These are phyloP conservation scores for Fragilaria crotonensis DNA, from an alignment of 108 stramenopile species.

Conservation along the genomic window DNA sequence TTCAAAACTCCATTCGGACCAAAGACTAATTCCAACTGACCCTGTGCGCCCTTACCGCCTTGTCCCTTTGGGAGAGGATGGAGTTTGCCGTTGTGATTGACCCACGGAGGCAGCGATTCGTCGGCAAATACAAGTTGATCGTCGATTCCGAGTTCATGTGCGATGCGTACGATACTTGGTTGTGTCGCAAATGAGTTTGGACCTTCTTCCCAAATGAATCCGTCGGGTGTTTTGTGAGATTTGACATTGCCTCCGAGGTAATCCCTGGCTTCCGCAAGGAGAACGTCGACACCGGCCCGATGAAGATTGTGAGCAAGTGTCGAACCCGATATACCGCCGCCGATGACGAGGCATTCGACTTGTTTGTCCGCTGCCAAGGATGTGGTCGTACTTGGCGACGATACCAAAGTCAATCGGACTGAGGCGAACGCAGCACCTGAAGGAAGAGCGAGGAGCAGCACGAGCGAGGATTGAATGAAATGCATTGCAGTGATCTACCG, in stretches of 20 bases:
- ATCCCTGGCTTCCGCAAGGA: constrained; percentile 77
- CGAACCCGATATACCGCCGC: constrained; percentile 88
- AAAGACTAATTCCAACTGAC: constrained; percentile 77
- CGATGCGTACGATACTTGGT: constrained; percentile 80
- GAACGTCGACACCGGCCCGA: constrained; percentile 28
- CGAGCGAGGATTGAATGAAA: too few relatives aligned
- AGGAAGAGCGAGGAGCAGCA: too few relatives aligned
- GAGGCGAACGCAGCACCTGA: too few relatives aligned
- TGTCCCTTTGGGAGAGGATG: constrained; percentile 89
- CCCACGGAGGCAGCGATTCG: constrained; percentile 78
- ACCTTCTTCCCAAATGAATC: constrained; percentile 94
- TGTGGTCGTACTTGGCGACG: too few relatives aligned
- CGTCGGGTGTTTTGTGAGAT: constrained; percentile 62
- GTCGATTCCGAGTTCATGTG: constrained; percentile 83
- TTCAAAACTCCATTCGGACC: constrained; percentile 72
- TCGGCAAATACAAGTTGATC: constrained; percentile 91
- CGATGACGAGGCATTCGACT: constrained; percentile 84
- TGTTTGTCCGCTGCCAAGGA: too few relatives aligned
- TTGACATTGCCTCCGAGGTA: constrained; percentile 93
- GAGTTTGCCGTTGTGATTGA: constrained; percentile 79
- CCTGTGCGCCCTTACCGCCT: constrained; percentile 75
- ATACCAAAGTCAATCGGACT: too few relatives aligned
- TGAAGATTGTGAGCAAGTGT: constrained; percentile 85
- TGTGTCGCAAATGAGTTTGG: constrained; percentile 92
- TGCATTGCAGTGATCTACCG: too few relatives aligned